A percentile compares a stretch with the other conserved stretches of the same genome.
Conservation (phyloP, 331 rosid genomes). For the Quercus phellos region DNA sequence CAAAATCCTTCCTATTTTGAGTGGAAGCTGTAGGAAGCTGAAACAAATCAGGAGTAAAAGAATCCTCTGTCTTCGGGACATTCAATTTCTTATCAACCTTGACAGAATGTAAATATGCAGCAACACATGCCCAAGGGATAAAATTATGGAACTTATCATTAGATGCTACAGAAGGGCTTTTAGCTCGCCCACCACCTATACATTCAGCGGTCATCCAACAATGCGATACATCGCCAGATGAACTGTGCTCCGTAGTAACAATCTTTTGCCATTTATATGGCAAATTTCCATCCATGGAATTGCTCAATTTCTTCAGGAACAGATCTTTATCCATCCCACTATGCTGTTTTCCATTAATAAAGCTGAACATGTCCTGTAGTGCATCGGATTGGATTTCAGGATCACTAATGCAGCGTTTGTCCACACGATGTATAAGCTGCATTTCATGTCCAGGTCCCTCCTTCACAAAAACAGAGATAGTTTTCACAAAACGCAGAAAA, state of each 20-base stretch:
- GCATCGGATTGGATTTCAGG: conserved; percentile 53
- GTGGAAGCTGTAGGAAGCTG: conserved; percentile 42
- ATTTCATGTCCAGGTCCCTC: conserved; percentile 81
- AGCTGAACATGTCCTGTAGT: conserved; percentile 60
- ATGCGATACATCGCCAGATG: conserved; percentile 54
- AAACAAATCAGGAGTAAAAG: conserved; percentile 40
- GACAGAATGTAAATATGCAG: conserved; percentile 69
- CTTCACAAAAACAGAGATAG: conserved; percentile 73
- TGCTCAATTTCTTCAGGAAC: conserved; percentile 64
- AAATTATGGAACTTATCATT: conserved; percentile 48
- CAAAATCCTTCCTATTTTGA: conserved; percentile 46
- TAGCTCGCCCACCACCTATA: conserved; percentile 65
- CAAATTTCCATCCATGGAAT: conserved; percentile 48
- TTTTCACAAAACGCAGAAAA: conserved; percentile 78
- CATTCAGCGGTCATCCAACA: conserved; percentile 88
- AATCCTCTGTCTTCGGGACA: conserved; percentile 32
- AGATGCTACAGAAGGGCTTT: conserved; percentile 37
- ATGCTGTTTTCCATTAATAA: conserved; percentile 48
- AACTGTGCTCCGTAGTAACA: conserved; percentile 55
- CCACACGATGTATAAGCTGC: conserved; percentile 74
- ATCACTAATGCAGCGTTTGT: conserved; percentile 53
- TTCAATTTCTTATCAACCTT: conserved; percentile 38
- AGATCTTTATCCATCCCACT: conserved; percentile 69
- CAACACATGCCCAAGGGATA: conserved; percentile 97
- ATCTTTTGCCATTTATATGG: conserved; percentile 79